These are phyloP conservation scores for Boletus chippewaensis DNA, from an alignment of 1,284 basidiomycete species.

Conservation along the genomic window DNA sequence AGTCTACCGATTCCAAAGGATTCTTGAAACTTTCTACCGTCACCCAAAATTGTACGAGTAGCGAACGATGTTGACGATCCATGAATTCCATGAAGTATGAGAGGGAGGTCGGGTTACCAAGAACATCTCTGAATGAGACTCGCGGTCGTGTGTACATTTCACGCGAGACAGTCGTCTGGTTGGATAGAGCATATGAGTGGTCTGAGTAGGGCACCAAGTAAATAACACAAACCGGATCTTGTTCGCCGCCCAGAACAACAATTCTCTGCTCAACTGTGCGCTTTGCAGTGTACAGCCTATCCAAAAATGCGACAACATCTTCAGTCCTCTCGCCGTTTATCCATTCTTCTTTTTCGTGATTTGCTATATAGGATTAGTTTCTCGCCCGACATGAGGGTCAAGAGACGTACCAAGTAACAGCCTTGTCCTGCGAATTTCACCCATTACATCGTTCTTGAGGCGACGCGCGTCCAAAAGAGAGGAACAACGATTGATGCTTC, in stretches of 20 bases:
- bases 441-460: slow-evolving; percentile 84
- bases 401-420: slow-evolving; percentile 50
- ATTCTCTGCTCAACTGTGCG: slow-evolving; percentile 83
- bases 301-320: slow-evolving; percentile 80
- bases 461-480: slow-evolving; percentile 83
- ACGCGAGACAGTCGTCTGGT: slow-evolving; percentile 33
- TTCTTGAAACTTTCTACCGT: slow-evolving; percentile 97
- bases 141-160: slow-evolving; percentile 40
- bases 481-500: slow-evolving; percentile 74
- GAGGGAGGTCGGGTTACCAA: slow-evolving; percentile 82
- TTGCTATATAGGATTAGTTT: slow-evolving; percentile 41
- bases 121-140: slow-evolving; percentile 63
- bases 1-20: slow-evolving; percentile 80
- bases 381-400: background rate
- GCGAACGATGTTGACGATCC: slow-evolving; percentile 80
- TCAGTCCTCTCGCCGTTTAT: slow-evolving; percentile 78
- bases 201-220: background rate
- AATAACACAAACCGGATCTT: slow-evolving; percentile 45
- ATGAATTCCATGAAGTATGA: slow-evolving; percentile 98
- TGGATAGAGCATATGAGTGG: slow-evolving; percentile 12
- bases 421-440: slow-evolving; percentile 79
- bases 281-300: slow-evolving; percentile 83
- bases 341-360: slow-evolving; percentile 79
- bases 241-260: slow-evolving; percentile 64
- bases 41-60: slow-evolving; percentile 94